phyloP scores from a whole-genome alignment of 2,329 filamentous ascomycete species.

The Colletotrichum godetiae region DNA sequence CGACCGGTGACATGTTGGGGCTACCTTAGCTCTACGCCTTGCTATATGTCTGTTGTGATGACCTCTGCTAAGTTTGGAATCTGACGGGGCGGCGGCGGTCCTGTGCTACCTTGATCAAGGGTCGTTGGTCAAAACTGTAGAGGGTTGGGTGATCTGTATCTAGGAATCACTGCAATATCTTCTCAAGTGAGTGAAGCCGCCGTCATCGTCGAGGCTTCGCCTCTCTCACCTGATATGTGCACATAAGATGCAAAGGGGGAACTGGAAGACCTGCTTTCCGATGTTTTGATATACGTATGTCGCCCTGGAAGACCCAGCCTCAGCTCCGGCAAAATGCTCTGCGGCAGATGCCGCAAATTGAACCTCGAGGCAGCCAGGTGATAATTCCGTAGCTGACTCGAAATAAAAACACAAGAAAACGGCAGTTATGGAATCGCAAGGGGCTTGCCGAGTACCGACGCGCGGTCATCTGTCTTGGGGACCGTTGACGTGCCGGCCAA shows the following conservation, averaged over 20 bases:
- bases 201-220: too few relatives aligned
- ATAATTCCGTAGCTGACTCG: not conserved
- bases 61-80: not conserved
- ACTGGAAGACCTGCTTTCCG: too few relatives aligned
- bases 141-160: not conserved
- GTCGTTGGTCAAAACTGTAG: too few relatives aligned
- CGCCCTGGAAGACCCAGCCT: not conserved
- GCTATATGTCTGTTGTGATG: not conserved
- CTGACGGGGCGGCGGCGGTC: not conserved
- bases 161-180: too few relatives aligned
- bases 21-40: not conserved
- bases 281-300: too few relatives aligned
- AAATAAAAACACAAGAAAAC: not conserved
- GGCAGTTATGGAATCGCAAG: not conserved
- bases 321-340: not conserved
- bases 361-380: not conserved
- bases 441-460: slow-evolving; percentile 8
- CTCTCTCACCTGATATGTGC: too few relatives aligned
- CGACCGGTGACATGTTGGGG: not conserved
- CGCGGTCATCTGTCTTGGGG: not conserved
- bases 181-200: too few relatives aligned
- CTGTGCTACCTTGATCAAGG: not conserved
- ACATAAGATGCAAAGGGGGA: too few relatives aligned
- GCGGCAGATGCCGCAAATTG: not conserved
- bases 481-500: not conserved